Conservation (phyloP, 805 yeast species). For the Starmerella bombicola region DNA sequence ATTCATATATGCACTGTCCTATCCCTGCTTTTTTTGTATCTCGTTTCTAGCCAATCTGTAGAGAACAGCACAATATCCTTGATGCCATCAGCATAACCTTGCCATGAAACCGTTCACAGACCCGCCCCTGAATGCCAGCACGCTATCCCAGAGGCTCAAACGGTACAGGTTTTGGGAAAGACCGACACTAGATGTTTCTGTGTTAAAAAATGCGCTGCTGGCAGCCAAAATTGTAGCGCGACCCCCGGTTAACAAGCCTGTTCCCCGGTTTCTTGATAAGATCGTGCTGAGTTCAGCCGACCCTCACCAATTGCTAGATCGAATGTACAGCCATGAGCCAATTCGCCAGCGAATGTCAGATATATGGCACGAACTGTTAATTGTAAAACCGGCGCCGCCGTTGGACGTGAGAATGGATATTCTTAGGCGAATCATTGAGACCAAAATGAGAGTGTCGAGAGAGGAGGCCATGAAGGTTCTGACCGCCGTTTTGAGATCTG, state of each 20-base stretch:
- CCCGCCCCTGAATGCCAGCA: slow-evolving; percentile 14
- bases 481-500: not conserved
- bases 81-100: too few relatives aligned
- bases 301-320: not conserved
- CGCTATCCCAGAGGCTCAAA: slow-evolving; percentile 14
- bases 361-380: slow-evolving; percentile 7
- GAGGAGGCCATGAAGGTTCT: not conserved
- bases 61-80: too few relatives aligned
- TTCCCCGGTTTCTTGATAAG: not conserved
- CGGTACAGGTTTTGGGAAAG: slow-evolving; percentile 11
- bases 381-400: slow-evolving; percentile 5
- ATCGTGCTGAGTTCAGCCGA: not conserved
- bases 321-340: slow-evolving; percentile 4
- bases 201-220: slow-evolving; percentile 11
- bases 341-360: not conserved
- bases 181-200: slow-evolving; percentile 1
- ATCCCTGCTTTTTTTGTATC: not conserved
- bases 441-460: not conserved
- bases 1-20: not conserved
- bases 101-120: slow-evolving; percentile 14
- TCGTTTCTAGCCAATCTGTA: too few relatives aligned
- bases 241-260: not conserved
- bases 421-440: not conserved
- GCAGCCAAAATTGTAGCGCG: slow-evolving; percentile 9
- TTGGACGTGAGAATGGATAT: not conserved